Percentiles rank a stretch among this genome's conserved stretches.
phyloP scores from a whole-genome alignment of 2,329 filamentous ascomycete species.

The Hymenotorrendiella dingleyae region DNA sequence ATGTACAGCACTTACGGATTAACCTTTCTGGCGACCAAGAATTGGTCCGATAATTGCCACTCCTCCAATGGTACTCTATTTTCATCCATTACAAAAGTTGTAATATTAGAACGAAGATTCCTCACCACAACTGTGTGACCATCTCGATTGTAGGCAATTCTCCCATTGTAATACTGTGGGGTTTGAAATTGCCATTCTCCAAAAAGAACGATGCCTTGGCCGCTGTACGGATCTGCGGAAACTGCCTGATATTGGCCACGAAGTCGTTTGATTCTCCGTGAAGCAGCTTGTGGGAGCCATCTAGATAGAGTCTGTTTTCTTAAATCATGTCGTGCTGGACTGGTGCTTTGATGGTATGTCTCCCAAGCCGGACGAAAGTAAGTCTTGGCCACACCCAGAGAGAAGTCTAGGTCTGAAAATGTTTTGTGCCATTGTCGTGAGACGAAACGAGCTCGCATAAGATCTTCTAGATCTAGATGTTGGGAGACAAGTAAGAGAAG shows the following conservation, averaged over 20 bases:
- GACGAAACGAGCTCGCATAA: conserved; percentile 19
- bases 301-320: background rate
- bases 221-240: conserved; percentile 3
- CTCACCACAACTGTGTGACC: conserved; percentile 9
- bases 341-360: background rate
- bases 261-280: conserved; percentile 3
- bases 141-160: conserved; percentile 12
- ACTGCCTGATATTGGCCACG: conserved; percentile 4
- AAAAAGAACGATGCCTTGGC: background rate
- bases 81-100: conserved; percentile 1
- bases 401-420: conserved; percentile 17
- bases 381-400: conserved; percentile 4
- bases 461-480: conserved; percentile 22
- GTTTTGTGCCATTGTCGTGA: conserved; percentile 18
- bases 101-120: conserved; percentile 9
- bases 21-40: conserved; percentile 9
- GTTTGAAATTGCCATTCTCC: too few species aligned
- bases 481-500: conserved; percentile 14
- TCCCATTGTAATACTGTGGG: conserved; percentile 20
- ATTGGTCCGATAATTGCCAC: conserved; percentile 19
- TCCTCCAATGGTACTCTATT: conserved; percentile 7
- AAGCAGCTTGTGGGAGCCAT: conserved; percentile 5
- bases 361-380: conserved; percentile 3
- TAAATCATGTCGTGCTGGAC: background rate
- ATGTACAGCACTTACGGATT: conserved; percentile 7